A percentile compares a stretch with the other conserved stretches of the same genome.
Evolutionary conservation across 139 green algal species (phyloP).

Genomic region (Volvox africanus): DNA sequence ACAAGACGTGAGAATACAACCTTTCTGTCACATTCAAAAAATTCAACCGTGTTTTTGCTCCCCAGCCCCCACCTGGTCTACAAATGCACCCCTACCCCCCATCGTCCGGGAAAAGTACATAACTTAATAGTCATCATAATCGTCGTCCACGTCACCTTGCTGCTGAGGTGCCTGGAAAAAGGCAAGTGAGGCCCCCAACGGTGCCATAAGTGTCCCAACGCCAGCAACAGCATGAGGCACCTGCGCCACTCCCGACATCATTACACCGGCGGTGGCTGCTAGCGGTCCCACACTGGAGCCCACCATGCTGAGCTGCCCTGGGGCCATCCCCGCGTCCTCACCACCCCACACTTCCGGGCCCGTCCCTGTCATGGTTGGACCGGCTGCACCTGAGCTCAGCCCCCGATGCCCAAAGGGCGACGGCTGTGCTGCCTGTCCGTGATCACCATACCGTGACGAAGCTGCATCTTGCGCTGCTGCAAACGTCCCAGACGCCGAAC

Average conservation of each 20-base stretch:
- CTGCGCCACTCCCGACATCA: neutral
- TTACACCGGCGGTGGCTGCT: neutral
- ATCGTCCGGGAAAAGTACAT: no score
- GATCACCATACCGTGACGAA: no score
- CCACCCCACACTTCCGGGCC: neutral
- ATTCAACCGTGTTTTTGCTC: no score
- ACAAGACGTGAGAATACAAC: no score
- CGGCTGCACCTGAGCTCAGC: neutral
- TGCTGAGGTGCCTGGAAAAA: neutral
- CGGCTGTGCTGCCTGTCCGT: no score
- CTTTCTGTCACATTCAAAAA: no score
- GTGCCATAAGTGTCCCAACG: neutral
- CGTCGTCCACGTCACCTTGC: constrained; percentile 16
- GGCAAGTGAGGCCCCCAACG: neutral
- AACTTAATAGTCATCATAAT: constrained; percentile 18
- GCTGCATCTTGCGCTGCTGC: no score
- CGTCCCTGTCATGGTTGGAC: neutral
- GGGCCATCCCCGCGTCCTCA: neutral
- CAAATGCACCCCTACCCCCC: no score
- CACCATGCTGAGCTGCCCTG: constrained; percentile 8
- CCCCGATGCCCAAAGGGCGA: constrained; percentile 4
- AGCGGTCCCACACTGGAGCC: neutral
- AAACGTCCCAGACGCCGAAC: neutral
- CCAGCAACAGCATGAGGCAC: neutral
- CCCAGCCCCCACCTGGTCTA: no score